These are phyloP conservation scores for Pseudisothecium myosuroides DNA, from an alignment of 225 moss, liverwort and hornwort species.

Conservation along the genomic window DNA sequence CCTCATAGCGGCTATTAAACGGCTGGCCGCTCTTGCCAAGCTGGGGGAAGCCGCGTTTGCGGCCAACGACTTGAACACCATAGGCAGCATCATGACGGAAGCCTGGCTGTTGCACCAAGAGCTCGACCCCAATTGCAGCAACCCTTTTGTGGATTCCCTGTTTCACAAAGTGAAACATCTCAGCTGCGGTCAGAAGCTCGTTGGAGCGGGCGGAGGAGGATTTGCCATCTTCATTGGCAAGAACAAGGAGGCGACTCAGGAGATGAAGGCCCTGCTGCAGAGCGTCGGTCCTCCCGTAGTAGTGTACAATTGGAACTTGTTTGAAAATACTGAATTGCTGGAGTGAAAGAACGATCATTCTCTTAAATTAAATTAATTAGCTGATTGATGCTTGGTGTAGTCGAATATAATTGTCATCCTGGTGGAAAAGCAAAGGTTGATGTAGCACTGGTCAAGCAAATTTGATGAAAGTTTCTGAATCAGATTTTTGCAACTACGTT, in stretches of 20 bases:
- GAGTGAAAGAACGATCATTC: not conserved
- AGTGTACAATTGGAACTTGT: slow-evolving; percentile 47
- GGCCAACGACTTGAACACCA: slow-evolving; percentile 26
- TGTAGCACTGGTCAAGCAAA: not conserved
- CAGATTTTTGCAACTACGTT: not conserved
- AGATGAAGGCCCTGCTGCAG: slow-evolving; percentile 31
- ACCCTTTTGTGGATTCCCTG: slow-evolving; percentile 38
- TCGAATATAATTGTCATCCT: not conserved
- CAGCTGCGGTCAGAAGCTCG: slow-evolving; percentile 65
- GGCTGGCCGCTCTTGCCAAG: slow-evolving; percentile 42
- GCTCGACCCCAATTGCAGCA: slow-evolving; percentile 70
- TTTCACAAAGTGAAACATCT: slow-evolving; percentile 49
- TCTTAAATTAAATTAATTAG: not conserved
- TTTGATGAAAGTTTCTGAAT: not conserved
- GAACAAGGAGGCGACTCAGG: slow-evolving; percentile 5
- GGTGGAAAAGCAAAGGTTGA: not conserved
- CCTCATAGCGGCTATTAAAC: slow-evolving; percentile 34
- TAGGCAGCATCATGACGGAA: slow-evolving; percentile 44
- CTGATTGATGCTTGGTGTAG: not conserved
- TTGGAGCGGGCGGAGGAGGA: slow-evolving; percentile 73
- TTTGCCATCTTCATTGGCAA: slow-evolving; percentile 59
- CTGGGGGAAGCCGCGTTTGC: slow-evolving; percentile 37
- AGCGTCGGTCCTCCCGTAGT: slow-evolving; percentile 40
- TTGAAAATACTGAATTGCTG: not conserved
- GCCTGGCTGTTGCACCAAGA: slow-evolving; percentile 69